Conservation (phyloP, 352 stramenopile species). For the Phytopythium aichiense region DNA sequence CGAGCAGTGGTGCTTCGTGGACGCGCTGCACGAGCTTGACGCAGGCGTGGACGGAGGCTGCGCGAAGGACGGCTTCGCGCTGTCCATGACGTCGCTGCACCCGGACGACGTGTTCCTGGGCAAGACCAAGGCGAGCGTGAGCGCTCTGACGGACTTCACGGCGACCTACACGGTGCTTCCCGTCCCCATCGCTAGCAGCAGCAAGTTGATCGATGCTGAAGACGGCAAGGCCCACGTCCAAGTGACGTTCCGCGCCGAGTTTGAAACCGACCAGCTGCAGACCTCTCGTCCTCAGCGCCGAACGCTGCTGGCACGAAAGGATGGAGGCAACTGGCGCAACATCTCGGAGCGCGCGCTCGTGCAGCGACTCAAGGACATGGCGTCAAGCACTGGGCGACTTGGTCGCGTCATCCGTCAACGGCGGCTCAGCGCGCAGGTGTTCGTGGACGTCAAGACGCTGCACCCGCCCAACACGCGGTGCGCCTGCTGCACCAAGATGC, state of each 20-base stretch:
- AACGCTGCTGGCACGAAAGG: neutral
- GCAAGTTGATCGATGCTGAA: slow-evolving; percentile 5
- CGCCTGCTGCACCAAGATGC: slow-evolving; percentile 20
- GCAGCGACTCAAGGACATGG: slow-evolving; percentile 30
- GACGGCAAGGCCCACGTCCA: slow-evolving; percentile 19
- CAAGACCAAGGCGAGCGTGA: slow-evolving; percentile 34
- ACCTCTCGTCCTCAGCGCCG: neutral
- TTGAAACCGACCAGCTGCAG: slow-evolving; percentile 11
- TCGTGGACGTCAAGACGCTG: slow-evolving; percentile 23
- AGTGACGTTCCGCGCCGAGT: slow-evolving; percentile 34
- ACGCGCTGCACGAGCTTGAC: slow-evolving; percentile 16
- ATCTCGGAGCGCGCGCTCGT: slow-evolving; percentile 16
- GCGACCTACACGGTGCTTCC: slow-evolving; percentile 28
- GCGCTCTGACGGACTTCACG: slow-evolving; percentile 14
- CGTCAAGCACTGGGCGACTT: slow-evolving; percentile 29
- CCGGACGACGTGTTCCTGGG: slow-evolving; percentile 39
- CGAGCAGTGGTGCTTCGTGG: slow-evolving; percentile 50
- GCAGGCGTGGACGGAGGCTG: slow-evolving; percentile 8
- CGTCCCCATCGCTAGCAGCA: neutral
- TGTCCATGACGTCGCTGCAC: slow-evolving; percentile 33
- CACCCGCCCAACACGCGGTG: slow-evolving; percentile 25
- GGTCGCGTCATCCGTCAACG: slow-evolving; percentile 24
- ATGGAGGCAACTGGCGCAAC: neutral
- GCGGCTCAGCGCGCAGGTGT: slow-evolving; percentile 27
- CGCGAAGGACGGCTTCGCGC: slow-evolving; percentile 21